These are phyloP conservation scores for Podospora bellae-mahoneyi DNA, from an alignment of 495 filamentous ascomycete genomes.

Conservation along the genomic window DNA sequence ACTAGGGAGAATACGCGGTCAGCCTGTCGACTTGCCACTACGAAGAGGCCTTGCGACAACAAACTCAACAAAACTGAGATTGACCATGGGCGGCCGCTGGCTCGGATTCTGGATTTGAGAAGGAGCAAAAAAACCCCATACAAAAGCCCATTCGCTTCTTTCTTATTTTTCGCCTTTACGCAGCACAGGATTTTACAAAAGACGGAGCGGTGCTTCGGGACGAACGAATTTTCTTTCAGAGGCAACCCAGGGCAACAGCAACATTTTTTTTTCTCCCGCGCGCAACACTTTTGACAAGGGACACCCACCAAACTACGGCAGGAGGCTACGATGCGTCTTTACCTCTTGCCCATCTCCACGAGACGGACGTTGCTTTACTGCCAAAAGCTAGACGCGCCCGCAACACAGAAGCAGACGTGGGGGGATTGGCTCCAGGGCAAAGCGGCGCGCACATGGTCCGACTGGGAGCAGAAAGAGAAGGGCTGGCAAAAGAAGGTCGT, in stretches of 20 bases:
- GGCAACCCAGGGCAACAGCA: slow-evolving; percentile 11
- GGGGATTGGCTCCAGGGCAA: slow-evolving; percentile 64
- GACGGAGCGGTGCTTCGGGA: not conserved
- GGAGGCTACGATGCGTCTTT: slow-evolving; percentile 72
- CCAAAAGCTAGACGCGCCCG: slow-evolving; percentile 58
- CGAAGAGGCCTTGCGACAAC: not conserved
- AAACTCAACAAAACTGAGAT: not conserved
- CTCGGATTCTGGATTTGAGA: slow-evolving; percentile 10
- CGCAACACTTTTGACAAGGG: not conserved
- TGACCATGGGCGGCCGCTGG: slow-evolving; percentile 20
- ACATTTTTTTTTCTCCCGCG: not conserved
- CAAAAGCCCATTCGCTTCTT: not conserved
- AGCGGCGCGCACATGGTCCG: slow-evolving; percentile 70
- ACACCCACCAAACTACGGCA: not conserved
- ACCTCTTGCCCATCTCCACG: slow-evolving; percentile 91
- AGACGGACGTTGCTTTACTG: slow-evolving; percentile 90
- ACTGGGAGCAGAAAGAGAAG: slow-evolving; percentile 78
- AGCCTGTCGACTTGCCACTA: not conserved
- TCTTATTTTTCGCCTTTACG: slow-evolving; percentile 8
- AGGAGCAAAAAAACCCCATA: not conserved
- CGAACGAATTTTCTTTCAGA: not conserved
- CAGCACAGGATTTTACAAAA: not conserved
- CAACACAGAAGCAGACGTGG: slow-evolving; percentile 49
- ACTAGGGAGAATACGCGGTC: not conserved
- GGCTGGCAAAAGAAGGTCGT: slow-evolving; percentile 88